Conservation (phyloP, 345 rosid species). For the Trapa incisa region DNA sequence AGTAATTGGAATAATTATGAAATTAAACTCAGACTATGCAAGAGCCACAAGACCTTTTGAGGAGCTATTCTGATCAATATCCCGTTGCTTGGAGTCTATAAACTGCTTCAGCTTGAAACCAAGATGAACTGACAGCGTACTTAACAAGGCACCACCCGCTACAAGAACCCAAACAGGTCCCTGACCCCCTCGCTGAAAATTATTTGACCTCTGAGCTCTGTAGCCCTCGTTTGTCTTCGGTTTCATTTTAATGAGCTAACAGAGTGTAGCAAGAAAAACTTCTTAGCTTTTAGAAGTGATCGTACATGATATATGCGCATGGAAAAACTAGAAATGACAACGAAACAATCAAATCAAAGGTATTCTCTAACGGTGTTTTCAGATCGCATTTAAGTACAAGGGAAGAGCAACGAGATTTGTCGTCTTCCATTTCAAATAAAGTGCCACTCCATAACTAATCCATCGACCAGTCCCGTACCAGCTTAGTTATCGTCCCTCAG, state of each 20-base stretch:
- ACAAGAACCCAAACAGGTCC: conserved; percentile 89
- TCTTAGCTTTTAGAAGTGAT: conserved; percentile 18
- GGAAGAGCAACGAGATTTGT: not conserved
- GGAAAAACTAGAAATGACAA: not conserved
- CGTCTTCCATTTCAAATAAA: not conserved
- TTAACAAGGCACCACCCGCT: conserved; percentile 90
- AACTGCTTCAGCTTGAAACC: conserved; percentile 82
- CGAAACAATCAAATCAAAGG: not conserved
- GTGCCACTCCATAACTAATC: not conserved
- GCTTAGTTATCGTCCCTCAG: too few species aligned
- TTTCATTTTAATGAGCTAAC: conserved; percentile 44
- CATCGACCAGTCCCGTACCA: not conserved
- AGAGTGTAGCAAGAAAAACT: conserved; percentile 9
- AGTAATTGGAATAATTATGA: not conserved
- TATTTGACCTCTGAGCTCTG: conserved; percentile 38
- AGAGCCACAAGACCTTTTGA: conserved; percentile 21
- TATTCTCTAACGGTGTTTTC: not conserved
- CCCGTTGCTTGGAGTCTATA: conserved; percentile 42
- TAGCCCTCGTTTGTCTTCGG: conserved; percentile 32
- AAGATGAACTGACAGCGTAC: conserved; percentile 80
- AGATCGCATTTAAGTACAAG: not conserved
- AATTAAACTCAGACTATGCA: conserved; percentile 1
- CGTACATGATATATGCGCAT: conserved; percentile 32
- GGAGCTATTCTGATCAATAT: conserved; percentile 23
- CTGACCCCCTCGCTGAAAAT: conserved; percentile 42